Conservation (phyloP, 345 rosid genomes). For the Eucalyptus rudis region DNA sequence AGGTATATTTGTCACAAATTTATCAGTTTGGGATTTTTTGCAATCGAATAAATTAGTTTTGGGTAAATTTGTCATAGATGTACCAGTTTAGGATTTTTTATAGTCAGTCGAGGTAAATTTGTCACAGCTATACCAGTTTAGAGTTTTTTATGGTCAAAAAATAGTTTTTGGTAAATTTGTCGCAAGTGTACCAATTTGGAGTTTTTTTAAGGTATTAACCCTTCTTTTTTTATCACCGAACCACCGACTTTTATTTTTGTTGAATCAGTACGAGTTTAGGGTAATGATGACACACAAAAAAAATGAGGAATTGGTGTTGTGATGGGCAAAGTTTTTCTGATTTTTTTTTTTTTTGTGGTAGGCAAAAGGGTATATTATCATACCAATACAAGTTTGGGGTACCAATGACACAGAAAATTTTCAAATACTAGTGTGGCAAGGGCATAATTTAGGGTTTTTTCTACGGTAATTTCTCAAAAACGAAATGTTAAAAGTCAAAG, state of each 20-base stretch:
- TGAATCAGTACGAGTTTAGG: not conserved
- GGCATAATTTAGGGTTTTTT: not conserved
- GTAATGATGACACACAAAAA: not conserved
- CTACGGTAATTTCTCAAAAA: not conserved
- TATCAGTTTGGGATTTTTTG: too few relatives aligned
- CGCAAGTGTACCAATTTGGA: too few relatives aligned
- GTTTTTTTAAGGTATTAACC: too few relatives aligned
- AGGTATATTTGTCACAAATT: too few relatives aligned
- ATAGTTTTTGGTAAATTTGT: too few relatives aligned
- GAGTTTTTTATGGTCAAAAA: too few relatives aligned
- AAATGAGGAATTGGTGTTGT: not conserved
- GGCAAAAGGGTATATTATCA: not conserved
- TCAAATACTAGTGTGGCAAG: rapidly evolving
- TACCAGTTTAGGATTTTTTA: too few relatives aligned
- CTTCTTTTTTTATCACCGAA: not conserved
- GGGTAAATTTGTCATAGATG: too few relatives aligned
- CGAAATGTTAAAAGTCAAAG: not conserved
- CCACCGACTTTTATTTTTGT: not conserved
- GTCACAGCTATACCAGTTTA: too few relatives aligned
- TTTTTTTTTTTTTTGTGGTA: too few relatives aligned
- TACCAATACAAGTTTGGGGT: not conserved
- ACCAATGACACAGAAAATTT: not conserved
- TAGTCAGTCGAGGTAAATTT: too few relatives aligned
- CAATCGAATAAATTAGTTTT: too few relatives aligned
- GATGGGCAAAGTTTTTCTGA: not conserved